These are phyloP conservation scores for Elongisporangium anandrum DNA, from an alignment of 352 stramenopile genomes.

Conservation along the genomic window DNA sequence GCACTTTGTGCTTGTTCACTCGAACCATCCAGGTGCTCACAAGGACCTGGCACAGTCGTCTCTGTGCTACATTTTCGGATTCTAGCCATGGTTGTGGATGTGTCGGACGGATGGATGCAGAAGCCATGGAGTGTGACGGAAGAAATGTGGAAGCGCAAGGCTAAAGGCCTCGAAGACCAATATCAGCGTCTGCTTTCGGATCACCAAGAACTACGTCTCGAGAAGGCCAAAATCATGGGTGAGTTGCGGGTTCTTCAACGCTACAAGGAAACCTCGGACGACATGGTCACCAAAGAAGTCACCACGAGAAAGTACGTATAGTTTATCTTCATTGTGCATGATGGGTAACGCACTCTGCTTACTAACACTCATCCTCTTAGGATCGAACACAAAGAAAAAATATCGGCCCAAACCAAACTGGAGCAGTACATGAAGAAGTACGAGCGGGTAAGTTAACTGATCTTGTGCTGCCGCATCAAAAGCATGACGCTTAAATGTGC, in stretches of 20 bases:
- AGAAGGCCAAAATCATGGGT: constrained; percentile 62
- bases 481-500: not conserved
- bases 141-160: constrained; percentile 77
- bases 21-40: no score
- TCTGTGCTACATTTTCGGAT: not conserved
- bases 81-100: constrained; percentile 24
- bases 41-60: not conserved
- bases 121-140: constrained; percentile 73
- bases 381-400: constrained; percentile 65
- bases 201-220: constrained; percentile 63
- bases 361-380: constrained; percentile 8
- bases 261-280: constrained; percentile 69
- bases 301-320: constrained; percentile 41
- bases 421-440: constrained; percentile 84
- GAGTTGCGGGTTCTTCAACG: constrained; percentile 65
- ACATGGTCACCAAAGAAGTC: constrained; percentile 54
- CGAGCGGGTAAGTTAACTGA: constrained; percentile 25
- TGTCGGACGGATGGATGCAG: constrained; percentile 45
- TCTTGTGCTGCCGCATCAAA: not conserved
- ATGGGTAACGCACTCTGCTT: not conserved
- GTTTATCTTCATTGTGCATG: no score
- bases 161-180: constrained; percentile 60
- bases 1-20: not conserved
- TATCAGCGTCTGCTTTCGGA: constrained; percentile 63
- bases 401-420: constrained; percentile 55